Evolutionary conservation across 768 basidiomycete genomes (phyloP), one percentile per base, ranked within the genome.

Genomic region (Butyriboletus loyo): DNA sequence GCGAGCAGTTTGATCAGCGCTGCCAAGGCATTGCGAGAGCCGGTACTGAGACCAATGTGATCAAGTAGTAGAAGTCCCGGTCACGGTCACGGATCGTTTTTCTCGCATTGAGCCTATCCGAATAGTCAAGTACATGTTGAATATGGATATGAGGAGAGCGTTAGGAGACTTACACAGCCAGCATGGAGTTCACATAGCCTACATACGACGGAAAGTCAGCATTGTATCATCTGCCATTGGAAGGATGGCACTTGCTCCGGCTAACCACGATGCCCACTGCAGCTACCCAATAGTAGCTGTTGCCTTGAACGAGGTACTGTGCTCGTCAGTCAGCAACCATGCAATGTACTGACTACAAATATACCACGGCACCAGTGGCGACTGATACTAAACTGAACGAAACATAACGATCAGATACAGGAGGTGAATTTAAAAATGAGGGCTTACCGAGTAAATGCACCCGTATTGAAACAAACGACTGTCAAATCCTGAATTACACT

Each of bases 151-250:
- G n/a, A 15, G n/a, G 37, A 21, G 22, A 34, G 13, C 8, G 2
- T 9, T 24, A 40, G 8, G 21, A 40, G 4, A 55, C 57, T 49
- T 32, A 55, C 57, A 55, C 53, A 4, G 53, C 53, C 7, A 60
- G 10, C 58, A 59, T 52, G 9, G 58, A 59, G 38, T 55, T 59
- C 40, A 59, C 50, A n/a, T 60, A 55, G 13, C 53, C 59, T 55
- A 19, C 22, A 35, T 17, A 13, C 2, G 11, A 27, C 9, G 4
- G 24, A 15, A 9, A 5, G 42, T 49, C 50, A 59, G 38, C 6
- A 34, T 38, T 5, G 3, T 38, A 19, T 27, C n/a, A 9, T 24
- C 19, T 7, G 6, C 11, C 14, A 21, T 19, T 3, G 14, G 17
- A 17, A 40, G 11, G 22, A 32, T 11, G 22, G 7, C 6, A 52